Conservation (phyloP, 306 rosid genomes). For the Quercus bicolor region DNA sequence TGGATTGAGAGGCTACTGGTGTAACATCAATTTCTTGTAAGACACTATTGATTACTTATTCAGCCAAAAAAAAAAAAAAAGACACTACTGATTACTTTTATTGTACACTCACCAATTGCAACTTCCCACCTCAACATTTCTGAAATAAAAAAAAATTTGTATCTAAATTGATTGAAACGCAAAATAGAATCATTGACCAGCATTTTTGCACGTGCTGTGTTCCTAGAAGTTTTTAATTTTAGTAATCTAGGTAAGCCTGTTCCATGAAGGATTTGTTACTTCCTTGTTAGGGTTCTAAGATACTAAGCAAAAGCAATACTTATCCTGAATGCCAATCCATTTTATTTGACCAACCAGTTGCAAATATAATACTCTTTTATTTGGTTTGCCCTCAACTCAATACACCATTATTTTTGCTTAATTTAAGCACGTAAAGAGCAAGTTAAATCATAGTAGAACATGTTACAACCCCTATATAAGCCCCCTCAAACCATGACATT, state of each 20-base stretch:
- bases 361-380: not conserved
- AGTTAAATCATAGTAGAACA: slow-evolving; percentile 10
- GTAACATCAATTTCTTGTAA: too few relatives aligned
- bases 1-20: too few relatives aligned
- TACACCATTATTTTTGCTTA: not conserved
- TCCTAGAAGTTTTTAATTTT: slow-evolving; percentile 11
- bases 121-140: too few relatives aligned
- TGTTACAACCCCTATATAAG: slow-evolving; percentile 31
- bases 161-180: too few relatives aligned
- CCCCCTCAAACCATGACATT: not conserved
- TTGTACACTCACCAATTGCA: too few relatives aligned
- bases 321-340: not conserved
- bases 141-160: too few relatives aligned
- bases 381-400: not conserved
- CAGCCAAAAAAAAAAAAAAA: too few relatives aligned
- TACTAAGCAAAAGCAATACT: not conserved
- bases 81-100: too few relatives aligned
- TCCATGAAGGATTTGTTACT: not conserved
- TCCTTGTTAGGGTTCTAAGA: not conserved
- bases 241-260: slow-evolving; percentile 8
- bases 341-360: not conserved
- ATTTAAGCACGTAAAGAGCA: slow-evolving; percentile 28
- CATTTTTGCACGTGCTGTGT: slow-evolving; percentile 11
- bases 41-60: too few relatives aligned
- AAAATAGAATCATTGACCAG: not conserved